Base-by-base conservation (phyloP, 208 protist species). In the Vickermania spadyakhi region DNA sequence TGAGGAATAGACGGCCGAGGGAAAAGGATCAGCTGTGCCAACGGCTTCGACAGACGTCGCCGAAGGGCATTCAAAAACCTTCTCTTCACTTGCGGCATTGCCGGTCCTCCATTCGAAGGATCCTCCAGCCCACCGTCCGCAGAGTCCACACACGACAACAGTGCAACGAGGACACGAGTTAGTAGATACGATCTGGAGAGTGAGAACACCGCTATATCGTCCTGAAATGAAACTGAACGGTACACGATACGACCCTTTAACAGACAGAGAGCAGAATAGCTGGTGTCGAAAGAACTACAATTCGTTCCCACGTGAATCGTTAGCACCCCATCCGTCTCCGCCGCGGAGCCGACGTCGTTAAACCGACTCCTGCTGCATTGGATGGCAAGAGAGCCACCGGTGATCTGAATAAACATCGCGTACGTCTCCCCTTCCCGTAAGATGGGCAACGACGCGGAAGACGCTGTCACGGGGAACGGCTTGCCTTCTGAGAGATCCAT, bases 391-490 rank as follows among this genome's bases (percentile, higher is more conserved):
- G 79, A 91, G 27, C 81, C 88, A n/a, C 36, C 36, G 7, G 86
- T 77, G 0, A 86, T 96, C 72, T 93, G 93, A 56, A 96, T 78
- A 68, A 83, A 96, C 29, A 96, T 67, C 25, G 89, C 71, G 68
- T 93, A 96, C n/a, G 77, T 51, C 22, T 79, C 77, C 56, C 85
- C 74, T 25, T 86, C 86, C 7, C 73, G 68, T 73, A 96, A 84
- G 51, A 73, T 74, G 31, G 93, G 58, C 62, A 75, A 81, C 49
- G 93, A 54, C 14, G 64, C 66, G 1, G 86, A 81, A 0, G 75
- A 63, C 11, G 11, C 36, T 7, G 36, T 18, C 11, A 45, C 11
- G 26, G 81, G 88, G 68, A 89, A 96, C 4, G 64, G 64, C 60
- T 89, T 70, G 60, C 89, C 91, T 60, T 96, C 86, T 2, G 75